phyloP scores from a whole-genome alignment of 2,329 filamentous ascomycete species.

The Diaporthe longicolla region DNA sequence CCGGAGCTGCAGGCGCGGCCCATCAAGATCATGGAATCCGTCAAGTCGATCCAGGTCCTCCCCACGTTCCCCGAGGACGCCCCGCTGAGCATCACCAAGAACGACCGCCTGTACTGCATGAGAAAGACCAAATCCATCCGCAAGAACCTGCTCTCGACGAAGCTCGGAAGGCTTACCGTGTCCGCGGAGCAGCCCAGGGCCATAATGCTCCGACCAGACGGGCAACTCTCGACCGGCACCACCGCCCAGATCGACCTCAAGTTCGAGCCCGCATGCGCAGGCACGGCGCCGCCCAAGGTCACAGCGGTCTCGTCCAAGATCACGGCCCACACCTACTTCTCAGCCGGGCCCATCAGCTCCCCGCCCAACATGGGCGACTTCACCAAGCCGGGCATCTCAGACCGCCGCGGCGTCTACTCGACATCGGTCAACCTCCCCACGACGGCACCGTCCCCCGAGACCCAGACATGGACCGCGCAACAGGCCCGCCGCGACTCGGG shows the following conservation, averaged over 20 bases:
- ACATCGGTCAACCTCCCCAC: constrained; percentile 59
- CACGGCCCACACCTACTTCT: constrained; percentile 66
- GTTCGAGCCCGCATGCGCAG: constrained; percentile 61
- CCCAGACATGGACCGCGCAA: constrained; percentile 59
- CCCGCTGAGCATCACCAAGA: constrained; percentile 63
- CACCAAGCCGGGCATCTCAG: constrained; percentile 53
- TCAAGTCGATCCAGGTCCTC: constrained; percentile 65
- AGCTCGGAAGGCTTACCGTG: constrained; percentile 64
- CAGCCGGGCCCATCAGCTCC: constrained; percentile 58
- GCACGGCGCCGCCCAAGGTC: constrained; percentile 63
- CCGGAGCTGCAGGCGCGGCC: constrained; percentile 47
- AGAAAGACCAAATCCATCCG: constrained; percentile 66
- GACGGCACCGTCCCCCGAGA: constrained; percentile 49
- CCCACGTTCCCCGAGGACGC: constrained; percentile 64
- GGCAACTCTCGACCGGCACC: constrained; percentile 58
- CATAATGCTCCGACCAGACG: constrained; percentile 66
- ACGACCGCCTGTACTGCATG: constrained; percentile 65
- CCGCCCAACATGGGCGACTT: constrained; percentile 67
- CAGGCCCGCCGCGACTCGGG: constrained; percentile 65
- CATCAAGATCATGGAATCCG: constrained; percentile 57
- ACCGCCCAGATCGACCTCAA: constrained; percentile 60
- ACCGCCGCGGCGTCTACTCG: constrained; percentile 62
- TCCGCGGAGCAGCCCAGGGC: constrained; percentile 62
- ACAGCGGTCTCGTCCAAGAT: constrained; percentile 65
- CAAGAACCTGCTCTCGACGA: constrained; percentile 66